Conservation (phyloP, 2,329 filamentous ascomycete genomes). For the Alternaria gansuensis region DNA sequence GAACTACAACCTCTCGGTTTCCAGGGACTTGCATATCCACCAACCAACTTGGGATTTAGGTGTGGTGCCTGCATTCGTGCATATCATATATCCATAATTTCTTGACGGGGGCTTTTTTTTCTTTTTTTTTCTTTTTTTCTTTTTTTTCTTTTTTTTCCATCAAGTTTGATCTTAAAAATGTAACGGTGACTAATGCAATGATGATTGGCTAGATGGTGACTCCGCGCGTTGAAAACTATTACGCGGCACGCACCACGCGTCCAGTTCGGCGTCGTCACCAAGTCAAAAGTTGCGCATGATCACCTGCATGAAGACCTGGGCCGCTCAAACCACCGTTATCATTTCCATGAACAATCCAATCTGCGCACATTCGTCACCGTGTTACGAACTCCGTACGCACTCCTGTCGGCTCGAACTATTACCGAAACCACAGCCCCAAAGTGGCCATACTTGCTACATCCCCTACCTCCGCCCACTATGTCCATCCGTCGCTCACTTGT, state of each 20-base stretch:
- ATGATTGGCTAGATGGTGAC: slow-evolving; percentile 1
- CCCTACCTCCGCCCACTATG: not conserved
- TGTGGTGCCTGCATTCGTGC: not conserved
- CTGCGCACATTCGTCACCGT: not conserved
- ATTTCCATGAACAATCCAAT: not conserved
- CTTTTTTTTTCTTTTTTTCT: too few relatives aligned
- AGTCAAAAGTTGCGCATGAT: not conserved
- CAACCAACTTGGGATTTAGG: slow-evolving; percentile 1
- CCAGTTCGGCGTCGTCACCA: not conserved
- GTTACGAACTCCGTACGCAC: not conserved
- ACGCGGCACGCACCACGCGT: too few relatives aligned
- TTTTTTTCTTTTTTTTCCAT: not conserved
- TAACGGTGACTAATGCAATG: not conserved
- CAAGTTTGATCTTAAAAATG: not conserved
- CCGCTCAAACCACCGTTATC: not conserved
- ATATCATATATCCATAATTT: slow-evolving; percentile 1
- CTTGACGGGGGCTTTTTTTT: not conserved
- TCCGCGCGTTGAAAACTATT: not conserved
- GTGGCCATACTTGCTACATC: not conserved
- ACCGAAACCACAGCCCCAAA: not conserved
- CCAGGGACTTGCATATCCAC: slow-evolving; percentile 2
- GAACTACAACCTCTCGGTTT: slow-evolving; percentile 1
- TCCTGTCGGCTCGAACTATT: not conserved
- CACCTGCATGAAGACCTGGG: not conserved
- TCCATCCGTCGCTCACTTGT: not conserved